Base-by-base conservation (phyloP, 345 rosid genomes). In the Eucalyptus albens region DNA sequence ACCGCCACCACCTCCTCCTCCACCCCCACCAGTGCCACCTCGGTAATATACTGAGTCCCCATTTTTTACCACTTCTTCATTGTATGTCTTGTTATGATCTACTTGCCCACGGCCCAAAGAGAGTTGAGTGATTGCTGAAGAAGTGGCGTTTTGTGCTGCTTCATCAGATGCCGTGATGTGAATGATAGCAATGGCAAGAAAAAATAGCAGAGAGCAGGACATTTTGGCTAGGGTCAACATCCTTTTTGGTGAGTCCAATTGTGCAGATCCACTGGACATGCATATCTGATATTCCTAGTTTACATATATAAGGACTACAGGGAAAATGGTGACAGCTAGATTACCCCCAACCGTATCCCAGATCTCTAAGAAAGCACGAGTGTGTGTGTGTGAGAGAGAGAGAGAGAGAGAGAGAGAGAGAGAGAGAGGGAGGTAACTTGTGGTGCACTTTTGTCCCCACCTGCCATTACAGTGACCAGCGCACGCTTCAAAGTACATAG, bases 391-490 rank as follows among this genome's bases (percentile, higher is more conserved):
- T n/a, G n/a, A n/a, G n/a, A n/a, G n/a, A n/a, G n/a, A n/a, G n/a
- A n/a, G n/a, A n/a, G n/a, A n/a, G n/a, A n/a, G n/a, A n/a, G n/a
- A n/a, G 92, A n/a, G 37, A 29, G 72, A 29, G 51, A 50, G 51
- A 29, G 51, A 50, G 17, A 50, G 51, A 50, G 69, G 31, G 31
- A 21, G 26, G 89, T 92, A 90, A 86, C 95, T 93, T 94, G 40
- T 62, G 88, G n/a, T 89, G 55, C 92, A 93, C 92, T 92, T 91
- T 89, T 90, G 91, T 91, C 95, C 92, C 95, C 94, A 88, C 91
- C 81, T 69, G 44, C 44, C 44, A 17, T 62, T 27, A 62, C 81
- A 33, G 44, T 33, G 44, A 69, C 81, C 81, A 33, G 24, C 37
- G 44, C 24, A 69, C 81, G 81, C 81, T 69, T 69, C 81, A 33